Evolutionary conservation across 2,329 filamentous ascomycete genomes (phyloP).

Genomic region (Chlorencoelia australis): DNA sequence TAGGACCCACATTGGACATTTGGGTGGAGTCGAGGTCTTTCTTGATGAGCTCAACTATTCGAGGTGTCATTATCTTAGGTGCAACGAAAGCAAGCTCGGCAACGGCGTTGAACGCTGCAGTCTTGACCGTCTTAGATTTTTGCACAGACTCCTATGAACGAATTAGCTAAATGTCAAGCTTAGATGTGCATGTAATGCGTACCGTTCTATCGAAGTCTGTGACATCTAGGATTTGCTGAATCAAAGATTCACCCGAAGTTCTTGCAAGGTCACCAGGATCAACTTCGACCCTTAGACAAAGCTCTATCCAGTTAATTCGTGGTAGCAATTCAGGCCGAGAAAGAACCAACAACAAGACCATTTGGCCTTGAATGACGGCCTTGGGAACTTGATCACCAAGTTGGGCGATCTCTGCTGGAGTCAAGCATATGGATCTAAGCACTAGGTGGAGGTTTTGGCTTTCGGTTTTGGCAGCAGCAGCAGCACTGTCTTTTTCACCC

Average conservation of each 20-base stretch:
- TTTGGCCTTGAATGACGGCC: constrained; percentile 52
- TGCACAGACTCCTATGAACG: constrained; percentile 16
- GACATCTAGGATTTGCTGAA: constrained; percentile 53
- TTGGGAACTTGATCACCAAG: constrained; percentile 35
- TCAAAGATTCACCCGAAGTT: constrained; percentile 50
- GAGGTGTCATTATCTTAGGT: constrained; percentile 68
- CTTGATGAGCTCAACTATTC: constrained; percentile 63
- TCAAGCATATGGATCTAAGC: constrained; percentile 53
- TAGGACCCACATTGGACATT: constrained; percentile 64
- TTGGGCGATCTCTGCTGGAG: constrained; percentile 39
- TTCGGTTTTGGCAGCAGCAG: constrained; percentile 53
- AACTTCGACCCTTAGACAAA: constrained; percentile 67
- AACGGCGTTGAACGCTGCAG: constrained; percentile 72
- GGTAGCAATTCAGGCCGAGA: constrained; percentile 70
- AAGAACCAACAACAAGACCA: constrained; percentile 68
- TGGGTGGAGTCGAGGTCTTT: constrained; percentile 62
- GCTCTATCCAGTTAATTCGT: constrained; percentile 75
- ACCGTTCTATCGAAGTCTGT: constrained; percentile 45
- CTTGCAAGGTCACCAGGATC: constrained; percentile 74
- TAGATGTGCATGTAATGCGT: constrained; percentile 17
- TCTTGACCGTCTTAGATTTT: constrained; percentile 39
- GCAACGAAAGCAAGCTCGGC: constrained; percentile 91
- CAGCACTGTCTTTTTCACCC: constrained; percentile 69
- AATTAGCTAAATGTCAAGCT: constrained; percentile 7
- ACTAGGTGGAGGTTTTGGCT: constrained; percentile 52